A percentile compares a stretch with the other conserved stretches of the same genome.
Evolutionary conservation across 2,329 filamentous ascomycete species (phyloP).

Genomic region (Metarhizium album): DNA sequence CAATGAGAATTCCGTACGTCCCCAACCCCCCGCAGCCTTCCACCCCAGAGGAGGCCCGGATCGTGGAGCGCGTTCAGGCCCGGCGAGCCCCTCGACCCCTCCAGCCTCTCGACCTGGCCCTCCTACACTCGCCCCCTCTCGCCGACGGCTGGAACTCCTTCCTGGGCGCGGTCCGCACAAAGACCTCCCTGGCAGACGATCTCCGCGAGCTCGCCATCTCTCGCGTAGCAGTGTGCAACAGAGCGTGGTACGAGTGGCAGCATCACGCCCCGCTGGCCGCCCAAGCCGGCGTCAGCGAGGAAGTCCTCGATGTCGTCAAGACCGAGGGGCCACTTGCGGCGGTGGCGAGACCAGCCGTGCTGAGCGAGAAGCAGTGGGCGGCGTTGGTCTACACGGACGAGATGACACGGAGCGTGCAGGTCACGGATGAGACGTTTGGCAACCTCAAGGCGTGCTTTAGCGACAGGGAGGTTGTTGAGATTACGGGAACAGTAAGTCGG

Average conservation of each 20-base stretch:
- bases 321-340: conserved; percentile 13
- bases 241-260: conserved; percentile 77
- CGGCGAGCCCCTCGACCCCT: conserved; percentile 60
- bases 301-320: conserved; percentile 36
- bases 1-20: conserved; percentile 61
- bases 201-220: conserved; percentile 72
- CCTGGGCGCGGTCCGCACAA: conserved; percentile 51
- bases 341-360: conserved; percentile 18
- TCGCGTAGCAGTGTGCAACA: conserved; percentile 68
- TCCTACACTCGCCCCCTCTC: conserved; percentile 63
- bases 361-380: conserved; percentile 54
- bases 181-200: conserved; percentile 37
- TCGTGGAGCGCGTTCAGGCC: conserved; percentile 52
- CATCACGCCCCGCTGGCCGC: conserved; percentile 62
- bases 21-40: conserved; percentile 37
- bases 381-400: conserved; percentile 68
- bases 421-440: conserved; percentile 58
- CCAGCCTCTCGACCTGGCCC: conserved; percentile 62
- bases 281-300: conserved; percentile 44
- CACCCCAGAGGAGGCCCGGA: conserved; percentile 37
- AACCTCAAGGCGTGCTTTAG: conserved; percentile 49
- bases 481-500: conserved; percentile 60
- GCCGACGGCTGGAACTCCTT: conserved; percentile 69
- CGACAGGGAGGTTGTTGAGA: conserved; percentile 68
- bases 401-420: conserved; percentile 67